Evolutionary conservation across 2,329 filamentous ascomycete genomes (phyloP), one percentile per base, ranked within the genome.

Genomic region (Phaeosphaeriaceae sp.): DNA sequence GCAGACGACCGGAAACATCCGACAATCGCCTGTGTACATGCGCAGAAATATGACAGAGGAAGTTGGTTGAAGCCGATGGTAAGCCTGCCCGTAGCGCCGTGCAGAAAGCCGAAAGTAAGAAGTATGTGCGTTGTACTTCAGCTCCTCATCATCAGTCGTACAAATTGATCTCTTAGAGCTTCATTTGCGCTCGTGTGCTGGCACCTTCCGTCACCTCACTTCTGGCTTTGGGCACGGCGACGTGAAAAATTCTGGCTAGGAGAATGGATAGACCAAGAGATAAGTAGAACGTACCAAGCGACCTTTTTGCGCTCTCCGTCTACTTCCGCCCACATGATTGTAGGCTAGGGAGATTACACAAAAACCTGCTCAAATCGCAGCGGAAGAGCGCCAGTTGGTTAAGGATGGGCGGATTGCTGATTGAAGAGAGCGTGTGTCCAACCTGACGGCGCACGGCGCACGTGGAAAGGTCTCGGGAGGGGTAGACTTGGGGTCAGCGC

Each of bases 251-350:
- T 20, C 27, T 15, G 36, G 24, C 44, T 20, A 31, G n/a, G 44
- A 15, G 15, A 20, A 46, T n/a, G 19, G 25, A 15, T 17, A 13
- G 50, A 17, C n/a, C 10, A 41, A 42, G 47, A 49, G 5, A 22
- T 42, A 48, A n/a, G n/a, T 48, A 27, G 31, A 25, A 72, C 88
- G 70, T 84, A 91, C 89, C 89, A 91, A 73, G 89, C 89, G 84
- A 91, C 89, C 81, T 91, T 91, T 76, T 87, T 90, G 79, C 89
- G 90, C 76, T 87, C 82, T 61, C 88, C 89, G 70, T 90, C 86
- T 66, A 91, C 88, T 49, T 74, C 70, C 54, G 76, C 71, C 73
- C 88, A 82, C 89, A 91, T 91, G 59, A n/a, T n/a, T n/a, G 66
- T 59, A 55, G 73, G 81, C 65, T 62, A 54, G 50, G 54, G 49